Conservation (phyloP, 768 basidiomycete genomes). For the Ephemerocybe angulata region DNA sequence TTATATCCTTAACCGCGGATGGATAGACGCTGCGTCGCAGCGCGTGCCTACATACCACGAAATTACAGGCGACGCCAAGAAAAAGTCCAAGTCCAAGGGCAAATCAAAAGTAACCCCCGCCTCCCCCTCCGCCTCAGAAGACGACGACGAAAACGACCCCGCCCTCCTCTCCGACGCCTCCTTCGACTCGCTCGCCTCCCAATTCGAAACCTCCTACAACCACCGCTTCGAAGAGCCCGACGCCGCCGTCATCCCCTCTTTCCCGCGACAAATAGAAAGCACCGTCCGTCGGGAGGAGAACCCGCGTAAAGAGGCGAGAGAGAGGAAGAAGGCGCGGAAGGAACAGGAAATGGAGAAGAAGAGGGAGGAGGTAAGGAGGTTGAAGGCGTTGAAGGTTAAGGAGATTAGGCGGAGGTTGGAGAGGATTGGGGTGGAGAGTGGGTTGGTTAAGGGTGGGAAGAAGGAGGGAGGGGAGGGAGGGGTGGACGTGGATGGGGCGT, state of each 20-base stretch:
- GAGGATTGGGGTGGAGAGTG: slow-evolving; percentile 67
- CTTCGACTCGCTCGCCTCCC: slow-evolving; percentile 88
- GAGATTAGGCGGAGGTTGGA: slow-evolving; percentile 77
- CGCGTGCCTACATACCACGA: slow-evolving; percentile 86
- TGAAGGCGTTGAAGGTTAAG: slow-evolving; percentile 82
- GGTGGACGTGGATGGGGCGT: slow-evolving; percentile 38
- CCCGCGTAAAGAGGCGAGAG: slow-evolving; percentile 80
- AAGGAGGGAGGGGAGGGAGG: slow-evolving; percentile 37
- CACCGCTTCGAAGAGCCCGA: slow-evolving; percentile 97
- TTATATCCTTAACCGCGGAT: slow-evolving; percentile 96
- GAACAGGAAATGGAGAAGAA: slow-evolving; percentile 71
- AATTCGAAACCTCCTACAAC: slow-evolving; percentile 95
- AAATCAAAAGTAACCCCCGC: slow-evolving; percentile 23
- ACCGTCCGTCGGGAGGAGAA: slow-evolving; percentile 70
- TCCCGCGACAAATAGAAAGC: slow-evolving; percentile 70
- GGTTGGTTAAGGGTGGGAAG: slow-evolving; percentile 37
- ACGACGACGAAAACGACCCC: slow-evolving; percentile 53
- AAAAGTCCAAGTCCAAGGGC: slow-evolving; percentile 24
- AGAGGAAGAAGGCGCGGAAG: slow-evolving; percentile 71
- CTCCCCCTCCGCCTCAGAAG: slow-evolving; percentile 22
- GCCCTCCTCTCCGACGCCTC: slow-evolving; percentile 31
- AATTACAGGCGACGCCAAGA: slow-evolving; percentile 44
- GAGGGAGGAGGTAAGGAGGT: slow-evolving; percentile 74
- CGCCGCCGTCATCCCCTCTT: slow-evolving; percentile 47
- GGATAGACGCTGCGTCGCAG: slow-evolving; percentile 78